Percentiles rank a stretch among this genome's conserved stretches.
Conservation (phyloP, 176 grass and related monocot genomes). For the Leersia perrieri region DNA sequence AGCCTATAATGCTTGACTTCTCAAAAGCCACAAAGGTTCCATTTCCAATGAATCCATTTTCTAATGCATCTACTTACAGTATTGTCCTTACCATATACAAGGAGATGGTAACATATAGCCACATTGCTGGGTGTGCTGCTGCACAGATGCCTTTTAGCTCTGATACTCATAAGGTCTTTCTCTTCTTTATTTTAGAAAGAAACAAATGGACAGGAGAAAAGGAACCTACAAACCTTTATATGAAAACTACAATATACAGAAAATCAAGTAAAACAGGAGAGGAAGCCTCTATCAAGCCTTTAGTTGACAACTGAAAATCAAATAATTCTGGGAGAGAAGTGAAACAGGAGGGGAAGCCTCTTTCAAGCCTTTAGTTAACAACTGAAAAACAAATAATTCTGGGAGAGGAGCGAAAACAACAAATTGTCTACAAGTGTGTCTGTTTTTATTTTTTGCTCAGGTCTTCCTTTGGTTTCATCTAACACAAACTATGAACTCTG, state of each 20-base stretch:
- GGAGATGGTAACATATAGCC: not conserved
- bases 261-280: constrained; percentile 12
- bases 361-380: constrained; percentile 12
- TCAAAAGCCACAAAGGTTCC: not conserved
- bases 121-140: not conserved
- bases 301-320: not conserved
- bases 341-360: not conserved
- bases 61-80: not conserved
- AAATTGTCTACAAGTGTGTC: not conserved
- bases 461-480: not conserved
- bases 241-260: constrained; percentile 18
- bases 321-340: not conserved
- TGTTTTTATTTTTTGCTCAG: not conserved
- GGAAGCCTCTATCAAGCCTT: constrained; percentile 8
- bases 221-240: not conserved
- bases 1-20: not conserved
- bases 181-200: not conserved
- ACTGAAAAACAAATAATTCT: not conserved
- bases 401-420: not conserved
- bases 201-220: not conserved
- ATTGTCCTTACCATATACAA: constrained; percentile 12
- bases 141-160: constrained; percentile 21
- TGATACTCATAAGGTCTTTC: not conserved
- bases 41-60: not conserved
- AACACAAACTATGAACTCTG: not conserved